A percentile compares a stretch with the other conserved stretches of the same genome.
Conservation (phyloP, 176 grass and related monocot species). For the Eleusine indica region DNA sequence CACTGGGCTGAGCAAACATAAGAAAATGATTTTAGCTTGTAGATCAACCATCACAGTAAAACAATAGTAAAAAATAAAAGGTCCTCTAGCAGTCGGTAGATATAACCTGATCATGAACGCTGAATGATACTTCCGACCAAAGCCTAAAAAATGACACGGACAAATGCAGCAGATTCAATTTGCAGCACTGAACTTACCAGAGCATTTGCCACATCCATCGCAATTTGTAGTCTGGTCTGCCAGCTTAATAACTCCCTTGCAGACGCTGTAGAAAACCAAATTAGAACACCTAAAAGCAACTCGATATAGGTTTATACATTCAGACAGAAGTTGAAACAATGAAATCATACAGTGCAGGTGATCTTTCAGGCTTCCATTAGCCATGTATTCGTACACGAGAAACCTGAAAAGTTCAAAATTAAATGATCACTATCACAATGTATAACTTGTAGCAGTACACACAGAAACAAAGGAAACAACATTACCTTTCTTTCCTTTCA, state of each 20-base stretch:
- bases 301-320: constrained; percentile 2
- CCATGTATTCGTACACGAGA: constrained; percentile 97
- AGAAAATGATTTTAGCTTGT: neutral
- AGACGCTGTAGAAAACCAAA: constrained; percentile 58
- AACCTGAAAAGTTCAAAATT: constrained; percentile 59
- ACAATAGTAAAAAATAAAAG: neutral
- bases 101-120: neutral
- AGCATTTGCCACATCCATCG: constrained; percentile 93
- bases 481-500: constrained; percentile 87
- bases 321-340: constrained; percentile 30
- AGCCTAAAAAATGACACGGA: neutral
- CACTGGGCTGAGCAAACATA: constrained; percentile 2
- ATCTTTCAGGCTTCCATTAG: constrained; percentile 95
- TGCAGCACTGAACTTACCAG: constrained; percentile 53
- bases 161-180: constrained; percentile 10
- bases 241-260: constrained; percentile 70
- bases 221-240: constrained; percentile 80
- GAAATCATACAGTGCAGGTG: constrained; percentile 80
- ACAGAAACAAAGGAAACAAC: neutral
- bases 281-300: neutral
- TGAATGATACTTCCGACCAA: neutral
- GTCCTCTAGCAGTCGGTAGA: neutral
- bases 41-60: neutral
- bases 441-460: neutral
- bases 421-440: neutral